A percentile compares a stretch with the other conserved stretches of the same genome.
These are phyloP conservation scores for Collybia nuda DNA, from an alignment of 768 basidiomycete species.

Conservation along the genomic window DNA sequence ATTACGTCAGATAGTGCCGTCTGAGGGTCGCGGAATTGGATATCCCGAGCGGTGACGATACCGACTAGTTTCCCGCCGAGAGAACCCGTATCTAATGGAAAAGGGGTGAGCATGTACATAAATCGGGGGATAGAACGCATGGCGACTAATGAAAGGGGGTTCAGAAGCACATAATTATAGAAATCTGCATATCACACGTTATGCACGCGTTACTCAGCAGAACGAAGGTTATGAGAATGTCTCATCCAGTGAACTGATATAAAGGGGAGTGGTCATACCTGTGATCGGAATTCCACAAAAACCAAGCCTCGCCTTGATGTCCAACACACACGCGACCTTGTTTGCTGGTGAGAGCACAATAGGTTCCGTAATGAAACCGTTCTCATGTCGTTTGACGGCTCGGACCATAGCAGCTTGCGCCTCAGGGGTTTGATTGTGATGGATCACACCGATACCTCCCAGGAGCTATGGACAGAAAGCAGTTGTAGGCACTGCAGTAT, in stretches of 20 bases:
- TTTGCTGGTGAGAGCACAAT: slow-evolving; percentile 81
- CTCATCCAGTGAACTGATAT: slow-evolving; percentile 41
- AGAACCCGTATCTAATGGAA: slow-evolving; percentile 69
- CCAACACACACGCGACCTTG: slow-evolving; percentile 84
- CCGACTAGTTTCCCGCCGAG: slow-evolving; percentile 93
- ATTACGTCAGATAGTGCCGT: slow-evolving; percentile 80
- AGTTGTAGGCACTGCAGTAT: slow-evolving; percentile 13
- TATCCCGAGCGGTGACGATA: slow-evolving; percentile 94
- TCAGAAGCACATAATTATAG: slow-evolving; percentile 35
- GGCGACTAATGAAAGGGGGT: slow-evolving; percentile 15
- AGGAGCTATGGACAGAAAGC: slow-evolving; percentile 53
- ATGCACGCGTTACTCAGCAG: slow-evolving; percentile 70
- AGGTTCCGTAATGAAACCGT: slow-evolving; percentile 97
- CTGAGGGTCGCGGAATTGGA: slow-evolving; percentile 81
- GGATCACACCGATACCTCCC: slow-evolving; percentile 97
- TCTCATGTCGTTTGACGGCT: slow-evolving; percentile 97
- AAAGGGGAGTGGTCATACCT: slow-evolving; percentile 52
- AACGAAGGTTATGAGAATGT: slow-evolving; percentile 78
- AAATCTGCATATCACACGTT: slow-evolving; percentile 75
- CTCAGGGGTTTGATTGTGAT: slow-evolving; percentile 87
- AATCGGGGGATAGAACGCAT: slow-evolving; percentile 12
- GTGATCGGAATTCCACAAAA: slow-evolving; percentile 99
- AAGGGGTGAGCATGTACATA: slow-evolving; percentile 14
- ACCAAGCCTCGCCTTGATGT: slow-evolving; percentile 88
- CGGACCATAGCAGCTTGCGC: slow-evolving; percentile 96